phyloP scores from a whole-genome alignment of 495 filamentous ascomycete species.

The Barbatosphaeria neglecta region DNA sequence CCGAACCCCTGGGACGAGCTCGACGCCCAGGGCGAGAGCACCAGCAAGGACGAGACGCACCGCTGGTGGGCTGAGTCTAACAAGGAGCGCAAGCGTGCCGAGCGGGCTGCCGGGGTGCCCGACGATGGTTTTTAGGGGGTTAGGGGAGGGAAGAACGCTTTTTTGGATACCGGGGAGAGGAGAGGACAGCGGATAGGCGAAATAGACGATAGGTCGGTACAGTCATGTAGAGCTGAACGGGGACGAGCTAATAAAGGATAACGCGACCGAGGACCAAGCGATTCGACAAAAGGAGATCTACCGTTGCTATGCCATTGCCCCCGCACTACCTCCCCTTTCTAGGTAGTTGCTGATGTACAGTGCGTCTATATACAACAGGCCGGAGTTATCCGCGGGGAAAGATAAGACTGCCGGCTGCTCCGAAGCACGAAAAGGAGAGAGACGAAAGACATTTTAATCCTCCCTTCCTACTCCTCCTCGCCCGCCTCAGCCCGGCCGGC shows the following conservation, averaged over 20 bases:
- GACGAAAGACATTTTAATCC: neutral
- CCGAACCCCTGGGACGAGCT: constrained; percentile 73
- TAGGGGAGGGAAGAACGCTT: too few species aligned
- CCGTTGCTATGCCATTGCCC: neutral
- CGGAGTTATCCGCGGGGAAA: too few species aligned
- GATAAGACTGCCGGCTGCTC: neutral
- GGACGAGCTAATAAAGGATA: too few species aligned
- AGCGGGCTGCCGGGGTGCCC: neutral
- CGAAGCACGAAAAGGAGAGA: too few species aligned
- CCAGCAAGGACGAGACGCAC: constrained; percentile 1
- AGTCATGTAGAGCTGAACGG: too few species aligned
- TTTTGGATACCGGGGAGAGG: too few species aligned
- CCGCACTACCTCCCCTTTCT: neutral
- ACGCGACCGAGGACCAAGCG: too few species aligned
- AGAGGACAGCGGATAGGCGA: too few species aligned
- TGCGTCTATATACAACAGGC: neutral
- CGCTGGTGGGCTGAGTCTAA: constrained; percentile 8
- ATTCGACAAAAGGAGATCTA: neutral
- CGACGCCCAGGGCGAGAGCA: neutral
- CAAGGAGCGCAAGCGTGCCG: constrained; percentile 2
- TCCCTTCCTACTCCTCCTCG: constrained; percentile 28
- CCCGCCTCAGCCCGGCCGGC: constrained; percentile 52
- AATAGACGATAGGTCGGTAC: too few species aligned
- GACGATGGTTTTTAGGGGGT: neutral
- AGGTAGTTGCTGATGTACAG: neutral